phyloP scores from a whole-genome alignment of 2,329 filamentous ascomycete genomes.

The Anisogramma anomala region DNA sequence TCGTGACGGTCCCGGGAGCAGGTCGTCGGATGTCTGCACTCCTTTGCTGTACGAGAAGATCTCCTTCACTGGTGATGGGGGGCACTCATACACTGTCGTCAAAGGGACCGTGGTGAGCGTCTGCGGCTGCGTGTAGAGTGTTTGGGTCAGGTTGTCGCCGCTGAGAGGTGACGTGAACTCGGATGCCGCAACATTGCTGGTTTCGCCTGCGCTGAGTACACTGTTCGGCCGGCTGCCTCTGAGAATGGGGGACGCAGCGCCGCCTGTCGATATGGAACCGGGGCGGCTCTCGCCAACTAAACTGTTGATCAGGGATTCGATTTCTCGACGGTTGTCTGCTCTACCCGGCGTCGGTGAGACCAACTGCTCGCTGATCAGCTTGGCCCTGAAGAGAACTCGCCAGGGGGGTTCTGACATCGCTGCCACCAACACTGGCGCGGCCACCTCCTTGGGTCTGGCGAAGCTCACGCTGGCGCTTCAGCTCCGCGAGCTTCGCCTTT shows the following conservation, averaged over 20 bases:
- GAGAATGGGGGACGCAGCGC: constrained; percentile 52
- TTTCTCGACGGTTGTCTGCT: constrained; percentile 58
- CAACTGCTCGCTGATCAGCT: constrained; percentile 34
- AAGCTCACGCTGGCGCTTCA: constrained; percentile 83
- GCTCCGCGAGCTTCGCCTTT: constrained; percentile 90
- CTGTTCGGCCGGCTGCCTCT: constrained; percentile 74
- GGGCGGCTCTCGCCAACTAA: constrained; percentile 71
- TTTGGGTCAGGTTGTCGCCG: constrained; percentile 22
- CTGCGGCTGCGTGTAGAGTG: constrained; percentile 40
- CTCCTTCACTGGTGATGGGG: constrained; percentile 65
- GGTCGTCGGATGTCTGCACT: constrained; percentile 78
- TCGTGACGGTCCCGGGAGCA: constrained; percentile 43
- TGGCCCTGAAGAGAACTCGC: constrained; percentile 7
- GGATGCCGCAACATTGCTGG: constrained; percentile 59
- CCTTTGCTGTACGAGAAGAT: constrained; percentile 95
- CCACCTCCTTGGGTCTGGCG: constrained; percentile 62
- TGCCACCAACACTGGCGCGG: constrained; percentile 55
- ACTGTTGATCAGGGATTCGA: constrained; percentile 76
- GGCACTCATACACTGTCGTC: constrained; percentile 69
- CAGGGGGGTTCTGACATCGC: constrained; percentile 49
- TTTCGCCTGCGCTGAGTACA: constrained; percentile 67
- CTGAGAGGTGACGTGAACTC: constrained; percentile 42
- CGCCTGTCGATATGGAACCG: constrained; percentile 51
- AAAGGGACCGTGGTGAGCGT: constrained; percentile 63
- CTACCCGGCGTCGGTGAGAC: constrained; percentile 59